Percentiles rank a stretch among this genome's conserved stretches.
These are phyloP conservation scores for Metarhizium sp. DNA, from an alignment of 2,329 filamentous ascomycete species.

Conservation along the genomic window DNA sequence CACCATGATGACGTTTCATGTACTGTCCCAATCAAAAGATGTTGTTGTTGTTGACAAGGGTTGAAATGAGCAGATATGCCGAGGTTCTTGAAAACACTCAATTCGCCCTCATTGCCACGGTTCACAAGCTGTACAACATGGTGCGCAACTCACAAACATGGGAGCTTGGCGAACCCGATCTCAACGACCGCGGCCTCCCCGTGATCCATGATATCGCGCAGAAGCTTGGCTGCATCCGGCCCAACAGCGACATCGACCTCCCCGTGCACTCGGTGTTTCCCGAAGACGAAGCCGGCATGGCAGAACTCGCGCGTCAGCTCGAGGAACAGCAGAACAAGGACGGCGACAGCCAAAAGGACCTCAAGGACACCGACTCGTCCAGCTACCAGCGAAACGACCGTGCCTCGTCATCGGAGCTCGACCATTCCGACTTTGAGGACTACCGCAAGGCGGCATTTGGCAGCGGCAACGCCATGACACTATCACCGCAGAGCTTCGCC, in stretches of 20 bases:
- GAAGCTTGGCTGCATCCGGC: constrained; percentile 54
- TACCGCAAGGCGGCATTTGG: constrained; percentile 41
- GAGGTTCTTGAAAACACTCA: constrained; percentile 58
- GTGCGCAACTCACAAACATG: constrained; percentile 47
- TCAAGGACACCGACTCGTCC: constrained; percentile 9
- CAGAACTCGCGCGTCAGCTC: constrained; percentile 46
- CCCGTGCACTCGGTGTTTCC: constrained; percentile 50
- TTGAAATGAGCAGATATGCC: constrained; percentile 37
- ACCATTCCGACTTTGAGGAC: constrained; percentile 48
- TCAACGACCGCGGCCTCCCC: constrained; percentile 53
- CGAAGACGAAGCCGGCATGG: constrained; percentile 49
- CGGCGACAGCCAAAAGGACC: constrained; percentile 21
- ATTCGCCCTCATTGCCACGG: constrained; percentile 53
- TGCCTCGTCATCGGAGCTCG: constrained; percentile 44
- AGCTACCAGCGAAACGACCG: constrained; percentile 24
- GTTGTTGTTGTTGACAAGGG: background rate
- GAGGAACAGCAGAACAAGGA: constrained; percentile 36
- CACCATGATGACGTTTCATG: background rate
- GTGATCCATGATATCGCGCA: constrained; percentile 57
- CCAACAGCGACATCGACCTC: constrained; percentile 50
- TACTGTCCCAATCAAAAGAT: background rate
- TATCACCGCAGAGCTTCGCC: constrained; percentile 45
- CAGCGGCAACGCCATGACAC: constrained; percentile 27
- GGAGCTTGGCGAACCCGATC: constrained; percentile 53
- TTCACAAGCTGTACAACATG: constrained; percentile 58